Percentiles rank a stretch among this genome's conserved stretches.
Conservation (phyloP, 164 flowering plant genomes). For the Houttuynia cordata region DNA sequence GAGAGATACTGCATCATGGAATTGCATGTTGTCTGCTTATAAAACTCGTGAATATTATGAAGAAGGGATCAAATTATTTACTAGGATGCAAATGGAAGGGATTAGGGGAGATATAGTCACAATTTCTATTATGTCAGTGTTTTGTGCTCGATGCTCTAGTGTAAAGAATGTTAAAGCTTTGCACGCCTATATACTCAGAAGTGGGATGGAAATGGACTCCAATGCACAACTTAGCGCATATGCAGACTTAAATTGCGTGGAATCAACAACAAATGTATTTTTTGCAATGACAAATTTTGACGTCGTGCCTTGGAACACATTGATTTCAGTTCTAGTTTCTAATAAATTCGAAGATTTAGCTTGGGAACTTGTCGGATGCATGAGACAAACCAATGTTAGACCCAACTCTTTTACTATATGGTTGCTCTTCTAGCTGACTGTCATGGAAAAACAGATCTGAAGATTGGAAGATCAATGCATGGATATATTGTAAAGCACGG, state of each 20-base stretch:
- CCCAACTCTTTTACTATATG: constrained; percentile 40
- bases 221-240: constrained; percentile 44
- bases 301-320: constrained; percentile 23
- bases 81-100: constrained; percentile 20
- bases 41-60: constrained; percentile 19
- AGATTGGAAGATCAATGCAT: constrained; percentile 36
- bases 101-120: constrained; percentile 23
- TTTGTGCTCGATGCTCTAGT: constrained; percentile 22
- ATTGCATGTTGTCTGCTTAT: constrained; percentile 32
- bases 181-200: constrained; percentile 35
- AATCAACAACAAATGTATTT: constrained; percentile 21
- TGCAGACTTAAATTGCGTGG: constrained; percentile 16
- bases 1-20: constrained; percentile 47
- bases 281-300: constrained; percentile 16
- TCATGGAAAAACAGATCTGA: constrained; percentile 12
- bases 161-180: constrained; percentile 24
- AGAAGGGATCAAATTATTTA: constrained; percentile 28
- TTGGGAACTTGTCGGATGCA: constrained; percentile 11
- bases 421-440: constrained; percentile 31
- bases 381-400: constrained; percentile 17
- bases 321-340: too few species aligned
- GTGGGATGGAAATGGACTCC: constrained; percentile 19
- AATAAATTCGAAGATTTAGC: too few species aligned
- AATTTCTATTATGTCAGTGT: constrained; percentile 20
- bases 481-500: constrained; percentile 28